Base-by-base conservation (phyloP, 176 grass and related monocot species). In the Puya raimondii region DNA sequence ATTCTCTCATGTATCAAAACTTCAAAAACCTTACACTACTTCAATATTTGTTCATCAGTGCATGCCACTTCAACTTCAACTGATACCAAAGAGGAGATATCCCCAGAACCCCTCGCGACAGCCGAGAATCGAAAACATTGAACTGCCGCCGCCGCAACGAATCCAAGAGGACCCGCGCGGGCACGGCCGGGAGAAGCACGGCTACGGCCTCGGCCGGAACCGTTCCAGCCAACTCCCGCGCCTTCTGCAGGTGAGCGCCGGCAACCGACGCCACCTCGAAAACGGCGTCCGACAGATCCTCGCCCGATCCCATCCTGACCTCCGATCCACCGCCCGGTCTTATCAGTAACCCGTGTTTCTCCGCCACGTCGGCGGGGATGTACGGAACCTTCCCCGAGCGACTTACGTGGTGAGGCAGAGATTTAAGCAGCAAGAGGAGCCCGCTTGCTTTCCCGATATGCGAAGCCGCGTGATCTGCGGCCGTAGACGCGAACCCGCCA, bases 201-300 rank as follows among this genome's bases (percentile, higher is more conserved):
- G 79, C 79, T 15, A 83, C 48, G 0, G 86, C 93, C 53, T 89
- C 81, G 12, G 63, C 11, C 8, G 88, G 88, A 70, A 96, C 81
- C 0, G 79, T 79, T 8, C 70, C 13, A 8, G 83, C 86, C n/a
- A 96, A 68, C 21, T 92, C 88, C 29, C 79, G 76, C 0, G 89
- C 93, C 84, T 89, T 96, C 48, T 86, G 86, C 48, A 96, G 74
- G 72, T 96, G 92, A 74, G 79, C 72, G 54, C 78, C 83, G 0
- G 89, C 88, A 50, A 90, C 74, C 73, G 93, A 90, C 11, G 93
- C 93, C 7, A 96, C 79, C 51, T 90, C 88, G 81, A 92, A 96
- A 78, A 96, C 84, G 48, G 84, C 86, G 64, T 96, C 93, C 0
- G 86, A 80, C 23, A 96, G 68, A 54, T 56, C 75, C 20, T 88